These are phyloP conservation scores for Chaetomium sp. DNA, from an alignment of 2,329 filamentous ascomycete genomes.

Conservation along the genomic window DNA sequence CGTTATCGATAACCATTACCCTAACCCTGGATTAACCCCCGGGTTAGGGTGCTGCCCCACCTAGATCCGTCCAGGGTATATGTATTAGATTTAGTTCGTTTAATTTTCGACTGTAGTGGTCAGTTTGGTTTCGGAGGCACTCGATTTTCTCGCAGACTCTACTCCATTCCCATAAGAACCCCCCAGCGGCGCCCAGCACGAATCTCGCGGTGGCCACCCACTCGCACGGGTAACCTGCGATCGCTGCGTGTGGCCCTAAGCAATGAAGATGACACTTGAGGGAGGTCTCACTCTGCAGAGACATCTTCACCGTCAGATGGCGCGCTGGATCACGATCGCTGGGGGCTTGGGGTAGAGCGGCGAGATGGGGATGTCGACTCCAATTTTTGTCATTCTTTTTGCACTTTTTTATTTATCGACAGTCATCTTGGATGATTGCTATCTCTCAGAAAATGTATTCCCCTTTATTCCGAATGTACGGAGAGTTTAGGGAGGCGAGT, in stretches of 20 bases:
- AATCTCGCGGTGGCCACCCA: slow-evolving; percentile 67
- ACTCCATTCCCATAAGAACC: slow-evolving; percentile 59
- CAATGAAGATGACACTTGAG: slow-evolving; percentile 70
- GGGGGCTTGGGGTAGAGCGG: slow-evolving; percentile 58
- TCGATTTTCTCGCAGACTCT: slow-evolving; percentile 51
- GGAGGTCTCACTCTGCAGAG: slow-evolving; percentile 74
- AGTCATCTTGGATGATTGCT: no score
- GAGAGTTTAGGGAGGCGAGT: not conserved
- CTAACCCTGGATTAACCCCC: slow-evolving; percentile 5
- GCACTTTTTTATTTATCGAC: not conserved
- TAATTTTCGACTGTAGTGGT: slow-evolving; percentile 61
- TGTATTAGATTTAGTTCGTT: slow-evolving; percentile 16
- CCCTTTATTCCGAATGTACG: not conserved
- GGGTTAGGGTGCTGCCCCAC: not conserved
- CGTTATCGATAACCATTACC: slow-evolving; percentile 3
- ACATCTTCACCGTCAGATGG: slow-evolving; percentile 70
- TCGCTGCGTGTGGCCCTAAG: slow-evolving; percentile 63
- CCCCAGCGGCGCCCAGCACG: slow-evolving; percentile 65
- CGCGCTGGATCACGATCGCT: slow-evolving; percentile 68
- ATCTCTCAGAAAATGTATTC: no score
- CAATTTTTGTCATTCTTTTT: slow-evolving; percentile 32
- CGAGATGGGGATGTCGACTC: slow-evolving; percentile 60
- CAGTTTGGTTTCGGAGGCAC: slow-evolving; percentile 57
- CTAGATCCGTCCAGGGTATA: not conserved
- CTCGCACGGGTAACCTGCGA: slow-evolving; percentile 70